Conservation (phyloP, 257 asterid genomes). For the Gentiana dahurica region DNA sequence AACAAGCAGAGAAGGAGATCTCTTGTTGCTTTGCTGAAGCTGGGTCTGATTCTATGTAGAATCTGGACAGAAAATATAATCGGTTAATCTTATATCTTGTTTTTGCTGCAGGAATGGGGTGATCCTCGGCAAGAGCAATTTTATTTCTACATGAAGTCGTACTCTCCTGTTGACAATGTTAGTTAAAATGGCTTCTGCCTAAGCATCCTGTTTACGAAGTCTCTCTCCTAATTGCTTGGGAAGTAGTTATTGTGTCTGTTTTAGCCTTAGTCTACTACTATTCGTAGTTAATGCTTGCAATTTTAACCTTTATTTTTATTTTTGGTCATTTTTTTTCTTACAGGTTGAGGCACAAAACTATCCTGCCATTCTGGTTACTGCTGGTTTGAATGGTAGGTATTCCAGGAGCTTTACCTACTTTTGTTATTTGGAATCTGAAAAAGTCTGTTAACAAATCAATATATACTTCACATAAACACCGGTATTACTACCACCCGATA, state of each 20-base stretch:
- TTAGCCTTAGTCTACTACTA: background rate
- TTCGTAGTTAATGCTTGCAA: background rate
- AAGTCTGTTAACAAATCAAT: no score
- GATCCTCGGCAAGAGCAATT: conserved; percentile 94
- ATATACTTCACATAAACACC: no score
- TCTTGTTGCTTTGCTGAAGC: no score
- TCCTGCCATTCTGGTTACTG: conserved; percentile 81
- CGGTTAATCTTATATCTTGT: background rate
- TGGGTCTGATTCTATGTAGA: background rate
- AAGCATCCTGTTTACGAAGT: background rate
- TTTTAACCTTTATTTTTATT: no score
- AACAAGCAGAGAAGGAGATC: no score
- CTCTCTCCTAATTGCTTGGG: background rate
- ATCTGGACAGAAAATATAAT: background rate
- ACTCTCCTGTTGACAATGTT: conserved; percentile 93
- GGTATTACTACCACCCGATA: no score
- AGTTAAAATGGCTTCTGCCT: conserved; percentile 18
- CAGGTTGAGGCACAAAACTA: conserved; percentile 69
- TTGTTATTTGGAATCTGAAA: no score
- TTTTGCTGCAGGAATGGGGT: conserved; percentile 86
- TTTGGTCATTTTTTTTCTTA: conserved; percentile 7
- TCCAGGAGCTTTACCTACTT: background rate
- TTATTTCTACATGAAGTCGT: conserved; percentile 84
- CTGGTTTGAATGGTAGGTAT: conserved; percentile 83
- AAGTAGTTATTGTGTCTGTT: background rate